Percentiles rank a stretch among this genome's conserved stretches.
Conservation (phyloP, 2,329 filamentous ascomycete species). For the Colletotrichum coccodes region DNA sequence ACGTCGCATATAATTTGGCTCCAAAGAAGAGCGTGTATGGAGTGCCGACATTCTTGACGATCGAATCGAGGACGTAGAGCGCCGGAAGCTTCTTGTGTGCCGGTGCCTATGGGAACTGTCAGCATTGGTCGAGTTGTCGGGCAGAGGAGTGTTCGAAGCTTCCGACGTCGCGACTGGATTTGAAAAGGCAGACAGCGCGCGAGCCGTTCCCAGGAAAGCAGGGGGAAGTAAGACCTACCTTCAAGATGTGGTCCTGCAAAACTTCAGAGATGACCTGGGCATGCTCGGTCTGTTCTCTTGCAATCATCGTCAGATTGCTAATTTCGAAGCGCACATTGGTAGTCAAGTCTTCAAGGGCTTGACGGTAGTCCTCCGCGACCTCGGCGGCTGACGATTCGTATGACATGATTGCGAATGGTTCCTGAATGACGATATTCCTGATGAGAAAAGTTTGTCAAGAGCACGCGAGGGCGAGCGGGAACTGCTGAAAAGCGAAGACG, state of each 20-base stretch:
- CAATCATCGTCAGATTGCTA: conserved; percentile 96
- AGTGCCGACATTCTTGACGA: conserved; percentile 98
- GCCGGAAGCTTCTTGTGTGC: conserved; percentile 92
- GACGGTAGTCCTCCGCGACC: conserved; percentile 94
- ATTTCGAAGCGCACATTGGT: conserved; percentile 95
- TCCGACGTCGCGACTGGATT: neutral
- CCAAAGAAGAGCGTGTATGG: conserved; percentile 97
- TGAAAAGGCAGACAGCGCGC: neutral
- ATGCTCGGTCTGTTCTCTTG: conserved; percentile 96
- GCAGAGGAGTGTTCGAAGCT: neutral
- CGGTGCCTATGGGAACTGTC: conserved; percentile 71
- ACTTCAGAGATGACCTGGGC: conserved; percentile 92
- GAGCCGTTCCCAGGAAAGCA: neutral
- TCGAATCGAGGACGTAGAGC: conserved; percentile 97
- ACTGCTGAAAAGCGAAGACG: conserved; percentile 14
- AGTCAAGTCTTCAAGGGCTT: conserved; percentile 90
- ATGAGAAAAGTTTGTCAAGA: conserved; percentile 25
- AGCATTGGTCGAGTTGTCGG: conserved; percentile 41
- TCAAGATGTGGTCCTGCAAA: conserved; percentile 91
- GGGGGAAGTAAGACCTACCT: conserved; percentile 69
- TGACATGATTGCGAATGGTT: conserved; percentile 50
- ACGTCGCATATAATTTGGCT: conserved; percentile 90
- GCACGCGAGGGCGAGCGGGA: conserved; percentile 27
- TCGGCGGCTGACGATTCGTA: conserved; percentile 74
- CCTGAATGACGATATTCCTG: neutral